Evolutionary conservation across 352 stramenopile genomes (phyloP).

Genomic region (Pythium dissimile): DNA sequence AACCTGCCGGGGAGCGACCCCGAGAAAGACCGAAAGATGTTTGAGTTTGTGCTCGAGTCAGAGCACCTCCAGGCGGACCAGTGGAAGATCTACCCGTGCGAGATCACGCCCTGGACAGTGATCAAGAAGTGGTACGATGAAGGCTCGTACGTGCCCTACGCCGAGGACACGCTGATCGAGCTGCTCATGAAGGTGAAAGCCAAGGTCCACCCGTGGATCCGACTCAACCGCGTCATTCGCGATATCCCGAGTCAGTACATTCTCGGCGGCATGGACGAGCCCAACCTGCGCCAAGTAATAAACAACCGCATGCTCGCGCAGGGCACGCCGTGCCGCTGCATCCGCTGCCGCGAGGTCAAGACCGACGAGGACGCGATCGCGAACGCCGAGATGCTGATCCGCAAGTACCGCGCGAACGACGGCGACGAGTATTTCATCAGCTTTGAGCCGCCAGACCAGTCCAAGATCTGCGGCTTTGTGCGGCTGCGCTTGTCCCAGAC

Average conservation of each 20-base stretch:
- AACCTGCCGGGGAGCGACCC: conserved; percentile 86
- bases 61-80: conserved; percentile 91
- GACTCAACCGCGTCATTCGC: conserved; percentile 91
- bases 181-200: conserved; percentile 89
- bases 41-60: conserved; percentile 87
- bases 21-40: conserved; percentile 87
- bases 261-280: conserved; percentile 89
- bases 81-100: conserved; percentile 95
- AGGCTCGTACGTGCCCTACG: conserved; percentile 88
- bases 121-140: conserved; percentile 91
- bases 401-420: conserved; percentile 84
- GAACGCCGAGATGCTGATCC: conserved; percentile 62
- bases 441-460: conserved; percentile 87
- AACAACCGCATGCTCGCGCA: conserved; percentile 73
- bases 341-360: conserved; percentile 91
- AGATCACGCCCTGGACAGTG: conserved; percentile 89
- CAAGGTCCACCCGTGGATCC: conserved; percentile 93
- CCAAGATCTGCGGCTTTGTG: conserved; percentile 90
- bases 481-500: conserved; percentile 76
- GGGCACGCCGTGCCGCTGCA: conserved; percentile 82
- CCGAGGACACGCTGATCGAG: conserved; percentile 84
- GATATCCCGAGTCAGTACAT: conserved; percentile 95
- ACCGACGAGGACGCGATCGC: conserved; percentile 79
- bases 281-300: conserved; percentile 90
- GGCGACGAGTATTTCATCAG: conserved; percentile 91